phyloP scores from a whole-genome alignment of 192 early-diverging fungal genomes.

The Coemansia erecta region DNA sequence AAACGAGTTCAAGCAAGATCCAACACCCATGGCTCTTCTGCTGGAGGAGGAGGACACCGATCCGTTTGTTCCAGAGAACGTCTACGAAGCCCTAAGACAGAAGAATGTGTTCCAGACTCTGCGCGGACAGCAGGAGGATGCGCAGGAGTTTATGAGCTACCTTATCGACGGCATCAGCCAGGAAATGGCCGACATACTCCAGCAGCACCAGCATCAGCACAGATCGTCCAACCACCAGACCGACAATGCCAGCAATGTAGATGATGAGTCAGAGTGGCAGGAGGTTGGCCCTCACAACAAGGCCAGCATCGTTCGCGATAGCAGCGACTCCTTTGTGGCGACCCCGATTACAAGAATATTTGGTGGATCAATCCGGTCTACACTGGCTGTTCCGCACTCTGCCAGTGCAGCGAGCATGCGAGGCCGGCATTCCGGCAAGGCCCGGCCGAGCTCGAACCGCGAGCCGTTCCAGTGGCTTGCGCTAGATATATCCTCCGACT shows the following conservation, averaged over 20 bases:
- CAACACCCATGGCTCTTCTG: conserved; percentile 34
- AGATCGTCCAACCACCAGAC: background rate
- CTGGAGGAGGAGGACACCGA: conserved; percentile 54
- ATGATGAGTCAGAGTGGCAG: conserved; percentile 67
- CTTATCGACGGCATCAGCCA: conserved; percentile 94
- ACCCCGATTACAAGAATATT: conserved; percentile 88
- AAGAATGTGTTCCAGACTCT: conserved; percentile 78
- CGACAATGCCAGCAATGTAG: background rate
- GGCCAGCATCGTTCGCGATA: conserved; percentile 51
- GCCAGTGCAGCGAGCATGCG: background rate
- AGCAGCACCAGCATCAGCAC: background rate
- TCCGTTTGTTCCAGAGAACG: conserved; percentile 90
- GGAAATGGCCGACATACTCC: conserved; percentile 60
- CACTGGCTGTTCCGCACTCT: conserved; percentile 61
- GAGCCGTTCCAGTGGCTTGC: conserved; percentile 89
- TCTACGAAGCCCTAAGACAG: conserved; percentile 83
- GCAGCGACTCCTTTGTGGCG: conserved; percentile 36
- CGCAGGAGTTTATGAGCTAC: conserved; percentile 93
- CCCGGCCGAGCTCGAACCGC: conserved; percentile 75
- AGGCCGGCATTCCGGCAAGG: conserved; percentile 22
- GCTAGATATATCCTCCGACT: conserved; percentile 79
- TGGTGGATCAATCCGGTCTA: conserved; percentile 76
- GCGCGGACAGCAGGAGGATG: conserved; percentile 94
- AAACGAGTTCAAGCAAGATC: conserved; percentile 44
- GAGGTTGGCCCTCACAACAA: conserved; percentile 88